phyloP scores from a whole-genome alignment of 2,329 filamentous ascomycete species.

The Cytospora leucostoma region DNA sequence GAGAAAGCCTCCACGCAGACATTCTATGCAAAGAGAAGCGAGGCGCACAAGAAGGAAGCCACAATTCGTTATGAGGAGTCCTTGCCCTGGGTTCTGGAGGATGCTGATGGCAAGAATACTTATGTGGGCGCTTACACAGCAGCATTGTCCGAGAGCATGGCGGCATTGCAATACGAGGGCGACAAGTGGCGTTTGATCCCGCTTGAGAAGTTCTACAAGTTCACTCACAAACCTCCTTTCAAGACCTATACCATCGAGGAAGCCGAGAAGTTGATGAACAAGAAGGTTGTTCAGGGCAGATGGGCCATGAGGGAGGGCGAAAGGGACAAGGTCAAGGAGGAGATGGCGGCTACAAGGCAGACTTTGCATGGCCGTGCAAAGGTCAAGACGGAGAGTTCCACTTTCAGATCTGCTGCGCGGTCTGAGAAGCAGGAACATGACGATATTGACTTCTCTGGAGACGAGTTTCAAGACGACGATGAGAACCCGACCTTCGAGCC shows the following conservation, averaged over 20 bases:
- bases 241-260: slow-evolving; percentile 79
- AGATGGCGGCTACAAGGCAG: slow-evolving; percentile 60
- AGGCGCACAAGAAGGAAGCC: slow-evolving; percentile 75
- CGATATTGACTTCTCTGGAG: slow-evolving; percentile 66
- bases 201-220: slow-evolving; percentile 93
- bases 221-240: slow-evolving; percentile 78
- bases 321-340: slow-evolving; percentile 57
- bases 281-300: slow-evolving; percentile 72
- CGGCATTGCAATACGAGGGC: slow-evolving; percentile 73
- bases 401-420: slow-evolving; percentile 61
- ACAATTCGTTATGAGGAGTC: slow-evolving; percentile 89
- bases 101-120: slow-evolving; percentile 91
- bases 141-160: slow-evolving; percentile 81
- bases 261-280: slow-evolving; percentile 79
- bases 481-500: slow-evolving; percentile 74
- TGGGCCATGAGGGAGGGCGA: slow-evolving; percentile 77
- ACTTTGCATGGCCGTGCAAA: slow-evolving; percentile 55
- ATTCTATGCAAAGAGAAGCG: slow-evolving; percentile 74
- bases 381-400: slow-evolving; percentile 70
- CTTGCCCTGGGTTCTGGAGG: slow-evolving; percentile 93
- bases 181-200: slow-evolving; percentile 82
- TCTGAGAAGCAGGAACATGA: slow-evolving; percentile 70
- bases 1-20: slow-evolving; percentile 79
- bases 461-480: slow-evolving; percentile 86
- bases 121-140: slow-evolving; percentile 93